Evolutionary conservation across 2,329 filamentous ascomycete species (phyloP), one percentile per base, ranked within the genome.

Genomic region (Dothidotthia symphoricarpi): DNA sequence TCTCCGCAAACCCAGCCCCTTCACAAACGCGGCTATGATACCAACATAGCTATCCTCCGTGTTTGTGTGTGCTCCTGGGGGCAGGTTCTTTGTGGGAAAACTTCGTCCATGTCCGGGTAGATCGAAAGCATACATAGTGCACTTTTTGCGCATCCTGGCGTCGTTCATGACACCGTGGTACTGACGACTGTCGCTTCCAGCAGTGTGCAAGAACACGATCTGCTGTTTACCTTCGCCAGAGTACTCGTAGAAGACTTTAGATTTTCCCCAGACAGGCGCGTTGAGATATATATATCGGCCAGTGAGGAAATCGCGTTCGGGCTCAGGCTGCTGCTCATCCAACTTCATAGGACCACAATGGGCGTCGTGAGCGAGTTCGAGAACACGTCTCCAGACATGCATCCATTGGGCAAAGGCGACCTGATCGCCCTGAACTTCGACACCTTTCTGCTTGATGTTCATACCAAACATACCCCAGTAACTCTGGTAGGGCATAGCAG

Each of bases 131-230:
- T 69, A 70, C 73, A 76, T 76, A 14, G 64, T 70, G 39, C 70
- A 74, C 36, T 62, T 70, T 53, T 72, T 67, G 14, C 68, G 61
- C 70, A 74, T 74, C 10, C 62, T 57, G 17, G 58, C 39, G 38
- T 75, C 66, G 38, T 75, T 76, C 71, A 77, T 70, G 2, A 76
- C 73, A 14, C 73, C 72, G 35, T 76, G 74, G 35, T 75, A 76
- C 49, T 76, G 72, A 17, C 73, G 55, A 17, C 64, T 62, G 43
- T 76, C 74, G 32, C 68, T 69, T 3, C 73, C 73, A 11, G 70
- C 70, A 0, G 70, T 73, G 42, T 74, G 71, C 4, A 70, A 51
- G 45, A 74, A 73, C 16, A 66, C 56, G 31, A 76, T 73, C 16
- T 67, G 64, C 38, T 75, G 69, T 14, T 68, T 63, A 1, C 74